Percentiles rank a stretch among this genome's conserved stretches.
Evolutionary conservation across 768 basidiomycete species (phyloP).

Genomic region (Tylopilus felleus): DNA sequence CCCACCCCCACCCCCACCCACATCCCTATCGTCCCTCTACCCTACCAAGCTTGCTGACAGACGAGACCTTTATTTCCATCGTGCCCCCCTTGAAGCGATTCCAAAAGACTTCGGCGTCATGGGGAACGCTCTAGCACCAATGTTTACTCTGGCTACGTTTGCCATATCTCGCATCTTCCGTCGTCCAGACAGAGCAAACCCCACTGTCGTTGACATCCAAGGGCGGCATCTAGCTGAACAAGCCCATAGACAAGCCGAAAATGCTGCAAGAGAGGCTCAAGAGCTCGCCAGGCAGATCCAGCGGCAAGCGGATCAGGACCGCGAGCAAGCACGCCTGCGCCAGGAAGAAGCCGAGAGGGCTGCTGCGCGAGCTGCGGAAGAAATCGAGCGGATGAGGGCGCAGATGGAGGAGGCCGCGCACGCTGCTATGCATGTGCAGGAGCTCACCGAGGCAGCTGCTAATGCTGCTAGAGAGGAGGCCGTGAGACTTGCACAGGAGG

Average conservation of each 20-base stretch:
- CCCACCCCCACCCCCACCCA: not conserved
- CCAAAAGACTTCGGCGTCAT: not conserved
- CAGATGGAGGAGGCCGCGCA: conserved; percentile 7
- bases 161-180: not conserved
- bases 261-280: conserved; percentile 3
- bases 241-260: conserved; percentile 1
- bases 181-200: conserved; percentile 10
- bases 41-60: too few species aligned
- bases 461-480: conserved; percentile 8
- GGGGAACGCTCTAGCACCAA: conserved; percentile 1
- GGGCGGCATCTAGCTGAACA: conserved; percentile 6
- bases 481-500: not conserved
- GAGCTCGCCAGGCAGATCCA: not conserved
- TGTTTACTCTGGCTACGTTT: not conserved
- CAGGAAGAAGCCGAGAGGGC: conserved; percentile 11
- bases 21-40: too few species aligned
- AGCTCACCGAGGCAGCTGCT: conserved; percentile 3
- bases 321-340: not conserved
- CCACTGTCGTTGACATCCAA: conserved; percentile 4
- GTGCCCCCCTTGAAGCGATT: not conserved
- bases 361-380: conserved; percentile 8
- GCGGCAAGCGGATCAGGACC: conserved; percentile 8
- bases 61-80: not conserved
- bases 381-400: not conserved
- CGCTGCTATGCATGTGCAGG: not conserved